phyloP scores from a whole-genome alignment of 495 filamentous ascomycete species.

The Geopyxis carbonaria region DNA sequence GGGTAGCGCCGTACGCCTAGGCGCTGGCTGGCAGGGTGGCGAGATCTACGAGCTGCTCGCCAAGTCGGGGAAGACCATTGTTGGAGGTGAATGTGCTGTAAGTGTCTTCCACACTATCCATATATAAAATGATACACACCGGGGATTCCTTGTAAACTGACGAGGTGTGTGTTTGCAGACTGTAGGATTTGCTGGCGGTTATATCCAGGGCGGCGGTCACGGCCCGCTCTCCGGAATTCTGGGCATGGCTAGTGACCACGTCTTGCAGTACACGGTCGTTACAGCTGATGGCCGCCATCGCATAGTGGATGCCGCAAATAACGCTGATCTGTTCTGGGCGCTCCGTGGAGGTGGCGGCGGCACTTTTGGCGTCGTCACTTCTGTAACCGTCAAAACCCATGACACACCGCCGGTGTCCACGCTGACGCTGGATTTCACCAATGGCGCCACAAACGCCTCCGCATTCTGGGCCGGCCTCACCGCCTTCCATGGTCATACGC shows the following conservation, averaged over 20 bases:
- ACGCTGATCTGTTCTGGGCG: constrained; percentile 50
- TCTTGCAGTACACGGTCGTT: constrained; percentile 45
- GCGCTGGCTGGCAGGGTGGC: constrained; percentile 36
- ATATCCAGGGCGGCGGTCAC: constrained; percentile 45
- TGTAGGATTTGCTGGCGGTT: constrained; percentile 34
- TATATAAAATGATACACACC: no score
- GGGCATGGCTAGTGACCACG: constrained; percentile 44
- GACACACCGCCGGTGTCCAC: constrained; percentile 29
- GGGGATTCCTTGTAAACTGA: no score
- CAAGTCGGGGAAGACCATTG: constrained; percentile 31
- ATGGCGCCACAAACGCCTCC: constrained; percentile 23
- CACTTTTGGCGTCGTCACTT: constrained; percentile 46
- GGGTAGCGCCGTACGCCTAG: constrained; percentile 38
- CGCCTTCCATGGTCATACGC: constrained; percentile 32
- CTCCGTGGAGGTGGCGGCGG: constrained; percentile 47
- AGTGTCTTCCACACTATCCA: background rate
- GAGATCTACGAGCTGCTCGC: constrained; percentile 35
- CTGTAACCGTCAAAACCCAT: constrained; percentile 35
- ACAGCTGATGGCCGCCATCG: constrained; percentile 37
- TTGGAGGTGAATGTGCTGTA: constrained; percentile 32
- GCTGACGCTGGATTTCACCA: constrained; percentile 30
- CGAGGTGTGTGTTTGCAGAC: no score
- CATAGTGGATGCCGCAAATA: constrained; percentile 36
- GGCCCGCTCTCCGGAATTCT: constrained; percentile 33
- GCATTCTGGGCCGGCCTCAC: constrained; percentile 32